A percentile compares a stretch with the other conserved stretches of the same genome.
Evolutionary conservation across 805 yeast species (phyloP).

Genomic region (Barnettozyma pratensis): DNA sequence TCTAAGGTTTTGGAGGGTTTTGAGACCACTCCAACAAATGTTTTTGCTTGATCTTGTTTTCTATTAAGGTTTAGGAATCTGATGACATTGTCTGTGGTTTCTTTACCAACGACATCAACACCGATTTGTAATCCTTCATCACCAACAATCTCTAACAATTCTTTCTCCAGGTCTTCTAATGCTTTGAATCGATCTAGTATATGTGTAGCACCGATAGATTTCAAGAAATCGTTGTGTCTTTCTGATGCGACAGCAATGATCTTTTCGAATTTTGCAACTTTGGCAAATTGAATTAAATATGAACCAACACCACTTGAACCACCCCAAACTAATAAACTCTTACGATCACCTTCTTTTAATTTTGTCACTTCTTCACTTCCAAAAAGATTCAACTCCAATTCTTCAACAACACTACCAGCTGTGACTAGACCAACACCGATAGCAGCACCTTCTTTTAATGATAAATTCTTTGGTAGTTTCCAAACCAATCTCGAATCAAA

Average conservation of each 20-base stretch:
- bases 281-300: slow-evolving; percentile 38
- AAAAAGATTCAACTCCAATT: slow-evolving; percentile 18
- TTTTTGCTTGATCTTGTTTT: slow-evolving; percentile 10
- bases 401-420: slow-evolving; percentile 32
- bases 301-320: slow-evolving; percentile 44
- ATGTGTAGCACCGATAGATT: slow-evolving; percentile 38
- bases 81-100: slow-evolving; percentile 31
- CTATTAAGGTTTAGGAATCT: slow-evolving; percentile 25
- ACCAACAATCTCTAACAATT: slow-evolving; percentile 21
- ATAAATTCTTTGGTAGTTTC: slow-evolving; percentile 33
- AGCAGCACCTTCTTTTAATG: slow-evolving; percentile 38
- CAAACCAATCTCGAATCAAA: slow-evolving; percentile 41
- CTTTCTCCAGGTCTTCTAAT: slow-evolving; percentile 19
- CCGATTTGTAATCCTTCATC: slow-evolving; percentile 30
- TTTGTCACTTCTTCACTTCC: slow-evolving; percentile 8
- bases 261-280: slow-evolving; percentile 30
- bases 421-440: slow-evolving; percentile 45
- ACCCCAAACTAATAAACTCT: slow-evolving; percentile 39
- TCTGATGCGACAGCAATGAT: slow-evolving; percentile 41
- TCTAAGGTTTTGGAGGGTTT: slow-evolving; percentile 26
- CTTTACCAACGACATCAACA: slow-evolving; percentile 40
- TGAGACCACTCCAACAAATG: slow-evolving; percentile 37
- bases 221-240: slow-evolving; percentile 32
- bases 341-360: slow-evolving; percentile 7
- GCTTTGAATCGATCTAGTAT: slow-evolving; percentile 32